phyloP scores from a whole-genome alignment of 2,329 filamentous ascomycete genomes.

The Magnaporthales sp. region DNA sequence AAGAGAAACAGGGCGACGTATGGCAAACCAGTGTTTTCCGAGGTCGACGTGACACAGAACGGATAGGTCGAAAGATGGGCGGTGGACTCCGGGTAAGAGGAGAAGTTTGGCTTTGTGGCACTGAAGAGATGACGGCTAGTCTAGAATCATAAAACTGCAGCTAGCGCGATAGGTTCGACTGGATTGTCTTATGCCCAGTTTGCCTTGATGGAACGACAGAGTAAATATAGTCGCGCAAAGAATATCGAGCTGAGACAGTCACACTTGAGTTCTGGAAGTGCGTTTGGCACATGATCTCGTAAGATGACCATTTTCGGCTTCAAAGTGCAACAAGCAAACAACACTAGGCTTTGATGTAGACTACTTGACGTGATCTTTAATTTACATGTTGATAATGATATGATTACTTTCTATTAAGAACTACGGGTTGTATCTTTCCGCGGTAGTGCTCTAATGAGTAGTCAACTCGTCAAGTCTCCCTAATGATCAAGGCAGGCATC shows the following conservation, averaged over 20 bases:
- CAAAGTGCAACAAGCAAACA: neutral
- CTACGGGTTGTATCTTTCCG: too few relatives aligned
- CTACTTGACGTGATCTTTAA: neutral
- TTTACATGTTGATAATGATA: too few relatives aligned
- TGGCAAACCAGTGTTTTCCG: neutral
- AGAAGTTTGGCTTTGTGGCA: neutral
- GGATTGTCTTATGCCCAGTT: neutral
- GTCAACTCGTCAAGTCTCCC: too few relatives aligned
- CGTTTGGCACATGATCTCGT: neutral
- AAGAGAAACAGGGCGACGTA: neutral
- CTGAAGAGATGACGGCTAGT: neutral
- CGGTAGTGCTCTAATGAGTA: too few relatives aligned
- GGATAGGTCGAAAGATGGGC: neutral
- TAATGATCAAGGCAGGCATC: too few relatives aligned
- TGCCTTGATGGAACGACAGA: neutral
- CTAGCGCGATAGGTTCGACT: too few relatives aligned
- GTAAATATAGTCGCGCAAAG: neutral
- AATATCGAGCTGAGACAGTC: neutral
- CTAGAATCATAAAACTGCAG: too few relatives aligned
- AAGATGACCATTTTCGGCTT: neutral
- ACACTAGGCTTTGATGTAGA: too few relatives aligned
- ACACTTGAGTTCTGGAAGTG: neutral
- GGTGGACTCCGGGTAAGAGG: neutral
- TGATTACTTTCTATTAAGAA: too few relatives aligned
- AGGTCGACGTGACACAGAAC: neutral